Evolutionary conservation across 305 asterid species (phyloP).

Genomic region (Nicotiana rustica): DNA sequence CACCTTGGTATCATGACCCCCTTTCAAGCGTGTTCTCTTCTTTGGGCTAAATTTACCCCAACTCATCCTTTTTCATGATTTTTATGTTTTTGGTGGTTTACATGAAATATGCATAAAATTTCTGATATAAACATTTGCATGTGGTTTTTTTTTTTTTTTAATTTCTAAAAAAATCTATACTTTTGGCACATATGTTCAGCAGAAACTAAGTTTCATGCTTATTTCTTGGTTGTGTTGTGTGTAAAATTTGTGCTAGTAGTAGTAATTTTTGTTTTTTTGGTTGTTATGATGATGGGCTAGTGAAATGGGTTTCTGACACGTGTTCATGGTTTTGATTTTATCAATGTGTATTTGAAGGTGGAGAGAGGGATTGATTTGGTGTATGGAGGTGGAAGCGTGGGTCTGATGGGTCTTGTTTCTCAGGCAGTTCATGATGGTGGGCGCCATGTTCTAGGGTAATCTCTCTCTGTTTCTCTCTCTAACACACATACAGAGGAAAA

Average conservation of each 20-base stretch:
- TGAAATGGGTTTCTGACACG: conserved; percentile 6
- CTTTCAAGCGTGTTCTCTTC: conserved; percentile 54
- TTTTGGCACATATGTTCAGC: not conserved
- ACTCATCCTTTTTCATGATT: not conserved
- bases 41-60: not conserved
- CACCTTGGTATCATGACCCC: conserved; percentile 65
- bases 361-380: conserved; percentile 46
- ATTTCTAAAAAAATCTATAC: too few relatives aligned
- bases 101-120: not conserved
- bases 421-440: conserved; percentile 49
- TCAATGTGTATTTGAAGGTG: conserved; percentile 36
- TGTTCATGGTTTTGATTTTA: conserved; percentile 13
- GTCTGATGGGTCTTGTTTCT: conserved; percentile 53
- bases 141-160: not conserved
- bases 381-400: conserved; percentile 55
- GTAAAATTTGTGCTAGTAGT: not conserved
- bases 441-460: conserved; percentile 53
- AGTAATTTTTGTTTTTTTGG: not conserved
- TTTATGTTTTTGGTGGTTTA: not conserved
- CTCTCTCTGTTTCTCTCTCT: not conserved
- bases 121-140: not conserved
- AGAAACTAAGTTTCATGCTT: not conserved
- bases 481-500: not conserved
- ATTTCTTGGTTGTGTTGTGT: conserved; percentile 4
- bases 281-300: not conserved